Base-by-base conservation (phyloP, 768 basidiomycete genomes). In the Rhizopogon roseolus region DNA sequence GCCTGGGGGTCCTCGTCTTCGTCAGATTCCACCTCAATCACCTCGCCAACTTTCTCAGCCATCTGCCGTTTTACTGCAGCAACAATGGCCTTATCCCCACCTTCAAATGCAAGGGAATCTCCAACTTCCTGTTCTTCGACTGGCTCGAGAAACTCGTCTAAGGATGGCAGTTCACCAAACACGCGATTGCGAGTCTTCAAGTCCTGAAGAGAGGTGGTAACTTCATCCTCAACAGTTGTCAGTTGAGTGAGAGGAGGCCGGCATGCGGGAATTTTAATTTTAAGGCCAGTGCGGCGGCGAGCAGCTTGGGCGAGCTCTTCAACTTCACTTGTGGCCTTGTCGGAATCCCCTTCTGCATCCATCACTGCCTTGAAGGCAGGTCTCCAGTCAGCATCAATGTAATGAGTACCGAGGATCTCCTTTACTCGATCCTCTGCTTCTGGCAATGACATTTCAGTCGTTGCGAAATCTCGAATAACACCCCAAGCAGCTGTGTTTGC, bases 391-490 rank as follows among this genome's bases (percentile, higher is more conserved):
- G 27, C 14, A 8, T 52, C 32, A 14, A 36, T 22, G 32, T 43
- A 56, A 19, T 22, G 28, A 22, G 50, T 54, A 4, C 60, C 60
- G 41, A 60, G 49, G 17, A 45, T 44, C 16, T 42, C 45, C 22
- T 45, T 14, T 8, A 63, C 52, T 4, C 7, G n/a, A 6, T 42
- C 36, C 49, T 61, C 58, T 14, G 50, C 58, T 16, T 55, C 22
- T n/a, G 55, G 58, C 14, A 61, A 41, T 9, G 27, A 34, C 58
- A 61, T 59, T 8, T 54, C 49, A 16, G 43, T 56, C 25, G 50
- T 50, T 10, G 60, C 60, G 54, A 59, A 61, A 4, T 56, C 49
- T 17, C 25, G 52, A 17, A 56, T 14, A 38, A 52, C 38, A 19
- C 48, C 37, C 52, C 51, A 56, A 7, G 50, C 52, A 38, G 17